These are phyloP conservation scores for Emydomyces testavorans DNA, from an alignment of 2,329 filamentous ascomycete species.

Conservation along the genomic window DNA sequence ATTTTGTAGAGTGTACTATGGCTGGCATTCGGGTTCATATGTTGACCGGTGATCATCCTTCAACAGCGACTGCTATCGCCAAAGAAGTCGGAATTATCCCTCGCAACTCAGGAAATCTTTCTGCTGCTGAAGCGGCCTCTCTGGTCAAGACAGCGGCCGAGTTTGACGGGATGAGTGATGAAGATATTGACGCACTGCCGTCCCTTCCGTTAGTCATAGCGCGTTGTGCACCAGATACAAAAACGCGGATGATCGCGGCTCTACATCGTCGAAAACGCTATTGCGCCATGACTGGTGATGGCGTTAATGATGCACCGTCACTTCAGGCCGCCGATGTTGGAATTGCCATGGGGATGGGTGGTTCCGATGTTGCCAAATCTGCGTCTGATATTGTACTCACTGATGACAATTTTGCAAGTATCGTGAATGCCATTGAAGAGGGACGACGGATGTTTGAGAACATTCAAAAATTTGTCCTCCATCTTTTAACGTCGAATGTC, in stretches of 20 bases:
- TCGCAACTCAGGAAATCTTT: slow-evolving; percentile 35
- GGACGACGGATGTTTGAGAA: slow-evolving; percentile 79
- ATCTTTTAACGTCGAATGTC: slow-evolving; percentile 45
- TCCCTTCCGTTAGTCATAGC: slow-evolving; percentile 72
- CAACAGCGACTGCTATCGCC: slow-evolving; percentile 47
- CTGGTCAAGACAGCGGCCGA: slow-evolving; percentile 47
- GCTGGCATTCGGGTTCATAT: slow-evolving; percentile 49
- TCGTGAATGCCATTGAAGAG: slow-evolving; percentile 71
- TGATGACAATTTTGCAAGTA: slow-evolving; percentile 80
- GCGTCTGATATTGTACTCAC: slow-evolving; percentile 52
- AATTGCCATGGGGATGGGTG: slow-evolving; percentile 77
- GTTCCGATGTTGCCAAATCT: slow-evolving; percentile 75
- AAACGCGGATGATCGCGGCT: slow-evolving; percentile 83
- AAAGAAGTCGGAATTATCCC: slow-evolving; percentile 47
- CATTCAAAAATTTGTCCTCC: slow-evolving; percentile 62
- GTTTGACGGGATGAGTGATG: slow-evolving; percentile 43
- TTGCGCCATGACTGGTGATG: slow-evolving; percentile 81
- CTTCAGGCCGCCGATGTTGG: slow-evolving; percentile 72
- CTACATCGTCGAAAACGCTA: slow-evolving; percentile 64
- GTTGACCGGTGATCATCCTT: slow-evolving; percentile 48
- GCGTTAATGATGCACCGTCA: slow-evolving; percentile 76
- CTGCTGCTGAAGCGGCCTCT: slow-evolving; percentile 36
- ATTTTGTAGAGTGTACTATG: slow-evolving; percentile 34
- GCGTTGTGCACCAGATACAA: slow-evolving; percentile 72
- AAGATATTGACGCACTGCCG: slow-evolving; percentile 52